Base-by-base conservation (phyloP, 805 yeast species). In the Ogataea kodamae region DNA sequence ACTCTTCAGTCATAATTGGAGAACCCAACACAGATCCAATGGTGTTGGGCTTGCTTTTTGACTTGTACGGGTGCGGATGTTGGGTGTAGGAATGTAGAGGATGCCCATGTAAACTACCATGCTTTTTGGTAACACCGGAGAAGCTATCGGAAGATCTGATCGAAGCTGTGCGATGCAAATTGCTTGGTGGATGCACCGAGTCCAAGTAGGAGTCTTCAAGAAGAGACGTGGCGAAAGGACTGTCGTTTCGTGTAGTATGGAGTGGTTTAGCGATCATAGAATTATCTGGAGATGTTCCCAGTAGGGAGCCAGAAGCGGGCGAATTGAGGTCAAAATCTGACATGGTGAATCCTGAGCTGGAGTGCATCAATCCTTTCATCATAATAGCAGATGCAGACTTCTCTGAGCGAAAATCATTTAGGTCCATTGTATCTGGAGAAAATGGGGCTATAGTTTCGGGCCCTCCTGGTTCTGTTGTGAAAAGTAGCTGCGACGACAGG, bases 341-440 rank as follows among this genome's bases (percentile, higher is more conserved):
- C 58, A 53, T 53, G 13, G 50, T 45, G 18, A 53, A 35, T 1
- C 52, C 52, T 3, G 33, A 35, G 2, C 51, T 49, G 6, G 32
- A 27, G 16, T 30, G 23, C 11, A 39, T 34, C 10, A 33, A 28
- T 1, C 59, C 59, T 27, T 54, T 49, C 48, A 56, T 42, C 3
- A 59, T 55, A 6, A 54, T 54, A 4, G 61, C 45, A 5, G 59
- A 57, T 5, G 59, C 57, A 9, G 50, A 54, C 6, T 57, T 55
- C 13, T 59, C 62, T 3, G 62, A 56, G 15, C 48, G 50, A 37
- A 56, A 57, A 4, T 54, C 54, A 3, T 55, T 57, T 13, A 59
- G 33, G 32, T 41, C 47, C 5, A 38, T 22, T 10, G 34, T 30
- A 21, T 33, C 25, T 20, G 34, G 21, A 5, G 29, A 33, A 10